Base-by-base conservation (phyloP, 2,329 filamentous ascomycete species). In the Leptographium procerum region DNA sequence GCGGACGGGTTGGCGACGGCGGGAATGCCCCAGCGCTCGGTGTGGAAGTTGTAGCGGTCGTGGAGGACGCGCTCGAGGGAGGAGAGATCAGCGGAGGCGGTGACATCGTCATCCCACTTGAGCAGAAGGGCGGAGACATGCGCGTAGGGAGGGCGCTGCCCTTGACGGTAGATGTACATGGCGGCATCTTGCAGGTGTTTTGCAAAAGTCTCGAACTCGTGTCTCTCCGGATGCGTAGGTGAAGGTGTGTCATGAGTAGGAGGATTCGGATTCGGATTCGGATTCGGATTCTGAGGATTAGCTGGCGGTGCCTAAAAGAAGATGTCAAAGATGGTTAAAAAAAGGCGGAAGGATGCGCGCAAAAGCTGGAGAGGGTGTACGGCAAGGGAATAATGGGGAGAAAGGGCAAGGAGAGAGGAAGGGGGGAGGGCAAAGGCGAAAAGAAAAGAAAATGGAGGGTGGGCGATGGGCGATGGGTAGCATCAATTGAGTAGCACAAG, bases 131-230 rank as follows among this genome's bases (percentile, higher is more conserved):
- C 83, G 4, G 82, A 84, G 16, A 83, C 82, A 58, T 76, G 77
- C 22, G 72, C 76, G 63, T 86, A 84, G 28, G 77, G 77, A 3
- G 76, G 75, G 59, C 76, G 77, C 66, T 84, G 80, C 52, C 80
- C 81, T 69, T 85, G 82, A 62, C 80, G 77, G 67, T 84, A 81
- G 64, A 86, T 84, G 65, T 84, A 74, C 78, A 85, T 84, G 63
- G 83, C 83, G 55, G 83, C 83, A 76, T 86, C 83, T 67, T 86
- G 83, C 51, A 86, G 76, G 71, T 86, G 83, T 52, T 83, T 78
- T 60, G 83, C 83, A 67, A 86, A 86, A 57, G 81, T 78, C 69
- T 86, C 83, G 70, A 86, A 86, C 65, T 85, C 82, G 70, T 82
- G 77, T 63, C 80, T 77, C 65, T 82, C 68, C 28, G 66, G 60